Evolutionary conservation across 192 early-diverging fungal genomes (phyloP).

Genomic region (Chytriomyces confervae): DNA sequence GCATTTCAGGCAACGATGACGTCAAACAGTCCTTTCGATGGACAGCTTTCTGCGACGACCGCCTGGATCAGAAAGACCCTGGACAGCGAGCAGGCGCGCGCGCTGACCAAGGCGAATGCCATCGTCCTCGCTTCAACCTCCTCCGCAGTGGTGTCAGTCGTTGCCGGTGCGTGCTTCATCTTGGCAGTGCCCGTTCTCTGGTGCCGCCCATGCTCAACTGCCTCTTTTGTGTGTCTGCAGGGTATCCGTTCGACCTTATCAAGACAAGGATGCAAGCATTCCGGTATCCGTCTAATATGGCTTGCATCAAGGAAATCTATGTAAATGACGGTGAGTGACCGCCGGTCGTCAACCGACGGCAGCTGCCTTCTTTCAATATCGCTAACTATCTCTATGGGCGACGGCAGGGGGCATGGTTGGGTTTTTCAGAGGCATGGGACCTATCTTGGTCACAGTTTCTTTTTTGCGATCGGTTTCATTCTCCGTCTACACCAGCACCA

Average conservation of each 20-base stretch:
- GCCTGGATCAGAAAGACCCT: background rate
- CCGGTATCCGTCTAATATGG: conserved; percentile 76
- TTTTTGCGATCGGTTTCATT: conserved; percentile 91
- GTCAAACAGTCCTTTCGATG: background rate
- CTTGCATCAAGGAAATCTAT: conserved; percentile 79
- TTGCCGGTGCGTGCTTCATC: conserved; percentile 11
- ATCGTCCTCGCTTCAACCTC: conserved; percentile 26
- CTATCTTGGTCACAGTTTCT: conserved; percentile 82
- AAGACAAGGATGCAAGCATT: conserved; percentile 98
- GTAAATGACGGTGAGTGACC: conserved; percentile 61
- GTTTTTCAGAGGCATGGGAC: conserved; percentile 85
- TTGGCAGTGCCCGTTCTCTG: too few species aligned
- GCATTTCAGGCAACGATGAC: background rate
- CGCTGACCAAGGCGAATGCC: background rate
- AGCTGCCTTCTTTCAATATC: background rate
- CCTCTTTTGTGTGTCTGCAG: conserved; percentile 9
- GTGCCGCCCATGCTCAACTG: background rate
- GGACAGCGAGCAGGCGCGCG: background rate
- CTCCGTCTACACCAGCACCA: conserved; percentile 81
- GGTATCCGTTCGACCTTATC: conserved; percentile 80
- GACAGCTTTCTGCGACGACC: background rate
- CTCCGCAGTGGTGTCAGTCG: conserved; percentile 19
- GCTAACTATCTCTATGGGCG: background rate
- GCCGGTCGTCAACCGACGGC: background rate
- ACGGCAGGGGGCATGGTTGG: conserved; percentile 68